phyloP scores from a whole-genome alignment of 139 green algal species.

The Prasinococcaceae sp. region DNA sequence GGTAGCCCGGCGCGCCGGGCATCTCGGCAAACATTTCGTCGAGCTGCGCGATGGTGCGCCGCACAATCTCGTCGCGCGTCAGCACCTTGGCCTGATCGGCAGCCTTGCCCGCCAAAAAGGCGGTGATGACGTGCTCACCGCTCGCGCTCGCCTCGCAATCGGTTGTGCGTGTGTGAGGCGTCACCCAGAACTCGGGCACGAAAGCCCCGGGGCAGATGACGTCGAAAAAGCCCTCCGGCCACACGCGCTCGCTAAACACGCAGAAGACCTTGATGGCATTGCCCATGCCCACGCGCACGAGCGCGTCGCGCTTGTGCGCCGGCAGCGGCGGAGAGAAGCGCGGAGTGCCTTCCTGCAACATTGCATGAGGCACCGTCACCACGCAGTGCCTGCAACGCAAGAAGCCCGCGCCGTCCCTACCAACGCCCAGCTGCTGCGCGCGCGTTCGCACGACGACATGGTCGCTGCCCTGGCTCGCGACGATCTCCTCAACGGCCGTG shows the following conservation, averaged over 20 bases:
- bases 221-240: conserved; percentile 60
- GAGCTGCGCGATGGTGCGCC: conserved; percentile 43
- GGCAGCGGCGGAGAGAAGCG: conserved; percentile 51
- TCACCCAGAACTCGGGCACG: conserved; percentile 71
- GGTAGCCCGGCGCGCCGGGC: not conserved
- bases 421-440: too few relatives aligned
- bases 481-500: not conserved
- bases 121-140: conserved; percentile 20
- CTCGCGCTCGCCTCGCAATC: not conserved
- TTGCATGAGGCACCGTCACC: conserved; percentile 14
- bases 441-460: not conserved
- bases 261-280: conserved; percentile 45
- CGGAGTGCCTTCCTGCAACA: conserved; percentile 33
- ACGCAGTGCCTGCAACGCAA: not conserved
- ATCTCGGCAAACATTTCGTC: conserved; percentile 46
- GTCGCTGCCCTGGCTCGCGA: not conserved
- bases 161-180: conserved; percentile 18
- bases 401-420: not conserved
- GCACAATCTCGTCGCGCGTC: conserved; percentile 21
- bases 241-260: conserved; percentile 45
- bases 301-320: conserved; percentile 28
- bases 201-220: conserved; percentile 55
- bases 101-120: conserved; percentile 46
- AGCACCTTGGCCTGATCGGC: conserved; percentile 34
- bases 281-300: conserved; percentile 26